phyloP scores from a whole-genome alignment of 2,329 filamentous ascomycete species.

The Raffaelea ambrosiae region DNA sequence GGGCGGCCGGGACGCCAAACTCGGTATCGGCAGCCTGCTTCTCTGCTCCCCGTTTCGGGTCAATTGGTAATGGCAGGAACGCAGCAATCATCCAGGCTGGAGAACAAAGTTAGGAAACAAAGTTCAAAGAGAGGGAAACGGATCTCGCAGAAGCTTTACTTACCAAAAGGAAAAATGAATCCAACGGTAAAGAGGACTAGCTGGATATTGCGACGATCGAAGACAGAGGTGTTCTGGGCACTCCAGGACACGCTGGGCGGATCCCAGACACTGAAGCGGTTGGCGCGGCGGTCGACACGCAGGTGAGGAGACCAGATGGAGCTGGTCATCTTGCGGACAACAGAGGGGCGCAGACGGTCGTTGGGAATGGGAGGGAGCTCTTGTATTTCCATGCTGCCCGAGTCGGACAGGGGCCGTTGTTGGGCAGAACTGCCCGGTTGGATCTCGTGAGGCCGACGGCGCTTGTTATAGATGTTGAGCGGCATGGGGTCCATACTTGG shows the following conservation, averaged over 20 bases:
- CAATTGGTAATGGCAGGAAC: constrained; percentile 60
- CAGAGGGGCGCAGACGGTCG: constrained; percentile 20
- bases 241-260: constrained; percentile 63
- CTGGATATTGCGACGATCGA: constrained; percentile 65
- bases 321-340: constrained; percentile 41
- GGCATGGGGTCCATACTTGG: constrained; percentile 43
- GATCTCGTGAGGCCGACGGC: constrained; percentile 33
- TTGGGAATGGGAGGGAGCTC: constrained; percentile 20
- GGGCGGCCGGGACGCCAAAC: constrained; percentile 26
- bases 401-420: constrained; percentile 19
- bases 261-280: constrained; percentile 58
- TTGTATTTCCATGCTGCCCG: constrained; percentile 36
- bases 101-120: constrained; percentile 9
- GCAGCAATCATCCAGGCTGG: constrained; percentile 70
- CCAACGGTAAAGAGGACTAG: constrained; percentile 67
- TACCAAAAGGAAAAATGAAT: constrained; percentile 68
- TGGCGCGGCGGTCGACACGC: constrained; percentile 51
- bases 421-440: constrained; percentile 10
- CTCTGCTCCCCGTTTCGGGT: constrained; percentile 42
- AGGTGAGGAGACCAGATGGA: constrained; percentile 69
- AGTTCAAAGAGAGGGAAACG: neutral
- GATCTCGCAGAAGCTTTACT: constrained; percentile 17
- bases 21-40: constrained; percentile 30
- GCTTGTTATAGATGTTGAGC: constrained; percentile 34
- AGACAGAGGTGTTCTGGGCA: constrained; percentile 43